Evolutionary conservation across 129 eudicot genomes (phyloP).

Genomic region (Chrysanthemum seticuspe): DNA sequence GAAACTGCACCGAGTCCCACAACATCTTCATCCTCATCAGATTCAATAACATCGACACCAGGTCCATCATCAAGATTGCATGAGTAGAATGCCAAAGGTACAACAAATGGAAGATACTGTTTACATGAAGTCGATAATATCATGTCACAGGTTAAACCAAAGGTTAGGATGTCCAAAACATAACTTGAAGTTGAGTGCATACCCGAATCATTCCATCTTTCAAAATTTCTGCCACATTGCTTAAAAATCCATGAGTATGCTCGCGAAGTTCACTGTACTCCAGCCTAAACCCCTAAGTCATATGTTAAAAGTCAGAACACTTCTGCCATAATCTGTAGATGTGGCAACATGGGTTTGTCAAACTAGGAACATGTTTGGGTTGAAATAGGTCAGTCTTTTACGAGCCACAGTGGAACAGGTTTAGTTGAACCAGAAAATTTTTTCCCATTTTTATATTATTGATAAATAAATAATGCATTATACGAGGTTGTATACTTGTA

Average conservation of each 20-base stretch:
- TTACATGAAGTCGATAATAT: constrained; percentile 12
- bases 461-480: neutral
- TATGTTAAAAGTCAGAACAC: constrained; percentile 20
- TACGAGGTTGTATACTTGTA: neutral
- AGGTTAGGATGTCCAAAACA: neutral
- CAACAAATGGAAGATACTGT: constrained; percentile 93
- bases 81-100: constrained; percentile 77
- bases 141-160: constrained; percentile 7
- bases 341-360: neutral
- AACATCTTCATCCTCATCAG: constrained; percentile 75
- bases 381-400: neutral
- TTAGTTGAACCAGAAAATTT: neutral
- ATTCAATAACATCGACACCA: constrained; percentile 74
- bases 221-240: constrained; percentile 80
- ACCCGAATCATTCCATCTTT: constrained; percentile 81
- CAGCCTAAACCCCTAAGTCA: constrained; percentile 70
- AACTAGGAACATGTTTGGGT: neutral
- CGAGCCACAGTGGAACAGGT: neutral
- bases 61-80: constrained; percentile 98
- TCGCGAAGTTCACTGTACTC: constrained; percentile 87
- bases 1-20: constrained; percentile 77
- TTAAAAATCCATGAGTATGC: constrained; percentile 92
- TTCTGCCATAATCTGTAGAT: neutral
- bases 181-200: constrained; percentile 14
- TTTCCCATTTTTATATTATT: neutral